These are phyloP conservation scores for Kodamaea kakaduensis DNA, from an alignment of 805 yeast species.

Conservation along the genomic window DNA sequence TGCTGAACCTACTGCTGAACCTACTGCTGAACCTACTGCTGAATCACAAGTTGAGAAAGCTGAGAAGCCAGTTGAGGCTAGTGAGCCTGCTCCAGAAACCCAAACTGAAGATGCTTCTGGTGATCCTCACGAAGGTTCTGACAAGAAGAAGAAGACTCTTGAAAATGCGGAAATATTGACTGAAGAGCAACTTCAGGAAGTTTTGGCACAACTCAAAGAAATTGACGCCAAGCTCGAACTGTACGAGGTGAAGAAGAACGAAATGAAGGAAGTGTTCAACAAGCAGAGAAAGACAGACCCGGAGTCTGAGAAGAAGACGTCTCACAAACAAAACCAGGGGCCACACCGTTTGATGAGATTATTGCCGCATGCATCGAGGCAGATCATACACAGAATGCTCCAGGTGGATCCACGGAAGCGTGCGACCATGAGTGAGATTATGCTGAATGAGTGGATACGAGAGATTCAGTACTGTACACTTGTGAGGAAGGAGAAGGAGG, in stretches of 20 bases:
- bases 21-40: not conserved
- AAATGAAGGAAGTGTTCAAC: slow-evolving; percentile 29
- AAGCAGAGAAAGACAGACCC: slow-evolving; percentile 15
- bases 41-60: slow-evolving; percentile 1
- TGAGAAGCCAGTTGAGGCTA: slow-evolving; percentile 1
- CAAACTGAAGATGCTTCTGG: not conserved
- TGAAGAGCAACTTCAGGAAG: slow-evolving; percentile 31
- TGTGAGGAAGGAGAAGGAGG: slow-evolving; percentile 17
- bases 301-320: slow-evolving; percentile 24
- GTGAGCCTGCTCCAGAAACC: not conserved
- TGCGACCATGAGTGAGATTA: slow-evolving; percentile 63
- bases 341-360: slow-evolving; percentile 79
- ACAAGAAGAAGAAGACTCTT: slow-evolving; percentile 16
- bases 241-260: slow-evolving; percentile 32
- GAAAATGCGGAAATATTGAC: slow-evolving; percentile 25
- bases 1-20: not conserved
- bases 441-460: slow-evolving; percentile 67
- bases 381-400: slow-evolving; percentile 64
- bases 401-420: slow-evolving; percentile 57
- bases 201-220: slow-evolving; percentile 31
- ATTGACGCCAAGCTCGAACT: slow-evolving; percentile 36
- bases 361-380: slow-evolving; percentile 80
- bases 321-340: slow-evolving; percentile 65
- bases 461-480: slow-evolving; percentile 61
- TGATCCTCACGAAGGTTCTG: not conserved